A percentile compares a stretch with the other conserved stretches of the same genome.
Evolutionary conservation across 2,329 filamentous ascomycete species (phyloP).

Genomic region (Penicillium thymicola): DNA sequence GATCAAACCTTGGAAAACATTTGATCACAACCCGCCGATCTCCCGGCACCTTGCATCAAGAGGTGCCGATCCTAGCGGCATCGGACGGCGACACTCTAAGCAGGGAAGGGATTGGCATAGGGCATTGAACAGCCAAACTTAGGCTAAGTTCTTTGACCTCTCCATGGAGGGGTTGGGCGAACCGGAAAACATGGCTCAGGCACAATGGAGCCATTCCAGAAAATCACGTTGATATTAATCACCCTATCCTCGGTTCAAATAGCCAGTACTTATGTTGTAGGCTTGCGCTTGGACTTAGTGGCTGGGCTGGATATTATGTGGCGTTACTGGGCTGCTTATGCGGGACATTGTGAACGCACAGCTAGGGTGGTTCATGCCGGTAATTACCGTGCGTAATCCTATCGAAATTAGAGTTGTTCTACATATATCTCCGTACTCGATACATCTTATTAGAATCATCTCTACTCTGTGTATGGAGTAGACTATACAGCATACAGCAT

Average conservation of each 20-base stretch:
- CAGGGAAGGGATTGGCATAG: not conserved
- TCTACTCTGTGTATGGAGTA: too few relatives aligned
- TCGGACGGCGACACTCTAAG: not conserved
- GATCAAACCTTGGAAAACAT: not conserved
- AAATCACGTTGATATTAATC: not conserved
- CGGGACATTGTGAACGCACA: not conserved
- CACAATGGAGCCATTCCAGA: not conserved
- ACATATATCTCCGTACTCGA: not conserved
- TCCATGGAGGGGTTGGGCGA: not conserved
- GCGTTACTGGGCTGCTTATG: not conserved
- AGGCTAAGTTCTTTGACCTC: not conserved
- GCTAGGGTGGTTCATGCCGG: not conserved
- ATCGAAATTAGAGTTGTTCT: not conserved
- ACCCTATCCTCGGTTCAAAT: not conserved
- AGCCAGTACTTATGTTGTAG: too few relatives aligned
- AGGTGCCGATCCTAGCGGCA: slow-evolving; percentile 11
- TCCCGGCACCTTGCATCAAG: slow-evolving; percentile 21
- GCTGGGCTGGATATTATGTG: not conserved
- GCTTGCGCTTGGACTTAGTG: not conserved
- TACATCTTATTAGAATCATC: not conserved
- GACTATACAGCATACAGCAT: not conserved
- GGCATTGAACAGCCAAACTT: not conserved
- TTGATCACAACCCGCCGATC: slow-evolving; percentile 12
- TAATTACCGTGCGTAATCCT: not conserved
- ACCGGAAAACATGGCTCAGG: not conserved